Percentiles rank a stretch among this genome's conserved stretches.
Evolutionary conservation across 1,284 basidiomycete species (phyloP).

Genomic region (Phenoliferia sp.): DNA sequence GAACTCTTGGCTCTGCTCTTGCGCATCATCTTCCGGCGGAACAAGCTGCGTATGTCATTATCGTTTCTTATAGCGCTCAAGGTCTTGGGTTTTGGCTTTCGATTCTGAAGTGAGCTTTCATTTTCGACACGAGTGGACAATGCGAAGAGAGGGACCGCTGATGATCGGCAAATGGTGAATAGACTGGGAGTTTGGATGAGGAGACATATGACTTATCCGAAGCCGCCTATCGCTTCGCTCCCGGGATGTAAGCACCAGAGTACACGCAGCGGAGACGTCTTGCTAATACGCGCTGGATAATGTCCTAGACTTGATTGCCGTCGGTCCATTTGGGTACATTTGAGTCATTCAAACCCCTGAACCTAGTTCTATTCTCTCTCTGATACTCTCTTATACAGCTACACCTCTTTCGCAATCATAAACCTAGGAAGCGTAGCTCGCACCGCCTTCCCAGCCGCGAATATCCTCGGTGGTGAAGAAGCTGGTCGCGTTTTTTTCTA

Average conservation of each 20-base stretch:
- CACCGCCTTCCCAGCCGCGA: neutral
- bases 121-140: neutral
- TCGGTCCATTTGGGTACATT: neutral
- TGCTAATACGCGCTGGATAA: neutral
- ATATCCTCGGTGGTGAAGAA: neutral
- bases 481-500: neutral
- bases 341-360: neutral
- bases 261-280: neutral
- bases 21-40: neutral
- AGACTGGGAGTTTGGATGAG: neutral
- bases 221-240: neutral
- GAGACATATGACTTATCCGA: neutral
- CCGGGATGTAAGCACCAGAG: neutral
- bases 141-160: neutral
- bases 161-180: neutral
- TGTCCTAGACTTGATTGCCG: neutral
- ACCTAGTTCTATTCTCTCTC: neutral
- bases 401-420: neutral
- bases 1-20: neutral
- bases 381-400: neutral
- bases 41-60: neutral
- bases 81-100: neutral
- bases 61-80: neutral
- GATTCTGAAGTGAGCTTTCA: neutral
- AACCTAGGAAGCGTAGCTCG: neutral